A percentile compares a stretch with the other conserved stretches of the same genome.
These are phyloP conservation scores for Sporothrix phasma DNA, from an alignment of 2,329 filamentous ascomycete genomes.

Conservation along the genomic window DNA sequence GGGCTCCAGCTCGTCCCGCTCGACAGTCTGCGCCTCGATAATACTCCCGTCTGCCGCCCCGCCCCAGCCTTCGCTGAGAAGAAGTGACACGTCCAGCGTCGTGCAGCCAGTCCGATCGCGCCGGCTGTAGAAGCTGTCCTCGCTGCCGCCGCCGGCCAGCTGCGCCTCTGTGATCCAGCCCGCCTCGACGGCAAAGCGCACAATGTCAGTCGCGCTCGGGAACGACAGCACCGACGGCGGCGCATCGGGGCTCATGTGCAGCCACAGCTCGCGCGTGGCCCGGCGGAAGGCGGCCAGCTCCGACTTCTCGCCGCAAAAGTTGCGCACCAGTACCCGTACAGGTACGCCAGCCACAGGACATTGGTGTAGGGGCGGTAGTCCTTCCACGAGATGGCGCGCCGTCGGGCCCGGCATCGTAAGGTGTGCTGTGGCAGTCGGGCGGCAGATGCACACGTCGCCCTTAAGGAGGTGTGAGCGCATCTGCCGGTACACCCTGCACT, in stretches of 20 bases:
- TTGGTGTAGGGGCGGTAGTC: slow-evolving; percentile 52
- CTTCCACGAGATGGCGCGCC: slow-evolving; percentile 43
- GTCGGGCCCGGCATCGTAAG: slow-evolving; percentile 37
- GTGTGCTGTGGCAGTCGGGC: slow-evolving; percentile 35
- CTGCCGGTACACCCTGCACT: slow-evolving; percentile 53
- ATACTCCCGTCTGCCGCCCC: slow-evolving; percentile 15
- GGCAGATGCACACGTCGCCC: slow-evolving; percentile 41
- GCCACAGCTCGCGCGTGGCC: slow-evolving; percentile 43
- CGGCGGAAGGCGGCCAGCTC: slow-evolving; percentile 38
- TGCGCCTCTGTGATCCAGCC: slow-evolving; percentile 48
- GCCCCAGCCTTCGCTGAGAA: neutral
- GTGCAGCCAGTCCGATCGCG: neutral
- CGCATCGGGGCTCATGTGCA: slow-evolving; percentile 43
- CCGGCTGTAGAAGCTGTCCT: neutral
- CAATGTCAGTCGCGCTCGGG: slow-evolving; percentile 45
- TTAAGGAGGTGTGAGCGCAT: slow-evolving; percentile 49
- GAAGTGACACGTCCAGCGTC: neutral
- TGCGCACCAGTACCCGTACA: slow-evolving; percentile 43
- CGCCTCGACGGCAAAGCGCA: slow-evolving; percentile 46
- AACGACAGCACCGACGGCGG: slow-evolving; percentile 40
- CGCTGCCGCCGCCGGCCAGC: slow-evolving; percentile 28
- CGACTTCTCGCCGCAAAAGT: slow-evolving; percentile 38
- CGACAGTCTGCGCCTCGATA: slow-evolving; percentile 17
- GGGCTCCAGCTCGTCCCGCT: slow-evolving; percentile 14
- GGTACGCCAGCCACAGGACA: slow-evolving; percentile 54